Base-by-base conservation (phyloP, 768 basidiomycete species). In the Serendipita indica region DNA sequence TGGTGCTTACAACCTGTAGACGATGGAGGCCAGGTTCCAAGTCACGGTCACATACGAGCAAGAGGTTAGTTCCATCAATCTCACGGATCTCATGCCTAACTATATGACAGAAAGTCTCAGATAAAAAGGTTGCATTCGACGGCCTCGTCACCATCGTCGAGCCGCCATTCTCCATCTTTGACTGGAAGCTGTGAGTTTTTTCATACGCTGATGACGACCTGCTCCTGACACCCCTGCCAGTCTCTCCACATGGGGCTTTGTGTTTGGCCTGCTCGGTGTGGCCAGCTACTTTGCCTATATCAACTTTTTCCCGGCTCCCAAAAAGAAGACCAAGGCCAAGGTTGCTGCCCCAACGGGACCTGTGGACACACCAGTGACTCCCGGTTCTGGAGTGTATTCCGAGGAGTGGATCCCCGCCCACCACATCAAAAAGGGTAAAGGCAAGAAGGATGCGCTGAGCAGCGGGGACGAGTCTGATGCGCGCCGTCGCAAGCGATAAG, bases 351-450 rank as follows among this genome's bases (percentile, higher is more conserved):
- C 84, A 6, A 75, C 77, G 34, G 76, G 76, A 28, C 68, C 79
- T 5, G 77, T 78, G 33, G 83, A 32, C 28, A 45, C 33, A 1
- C 34, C 60, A 3, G 61, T 83, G 4, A 81, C 82, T 32, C 80
- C 80, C 22, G 79, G 81, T 33, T 75, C 81, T 1, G 78, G 81
- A 35, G 82, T 80, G 41, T 89, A 90, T 64, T 80, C 86, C 65
- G 86, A 90, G 66, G 89, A 91, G 65, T 91, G 89, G 89, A 91
- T 91, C 63, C 89, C 89, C n/a, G 84, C 85, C 63, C 86, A 89
- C 65, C 89, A 90, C 65, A 72, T 89, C 61, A 84, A 79, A 73
- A 85, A 86, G 69, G 60, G 71, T 32, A 86, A 79, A 68, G 57
- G 46, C 10, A 75, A 77, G 62, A 75, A 75, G 66, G 75, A 73